These are phyloP conservation scores for Hondaea fermentalgiana DNA, from an alignment of 108 stramenopile genomes.

Conservation along the genomic window DNA sequence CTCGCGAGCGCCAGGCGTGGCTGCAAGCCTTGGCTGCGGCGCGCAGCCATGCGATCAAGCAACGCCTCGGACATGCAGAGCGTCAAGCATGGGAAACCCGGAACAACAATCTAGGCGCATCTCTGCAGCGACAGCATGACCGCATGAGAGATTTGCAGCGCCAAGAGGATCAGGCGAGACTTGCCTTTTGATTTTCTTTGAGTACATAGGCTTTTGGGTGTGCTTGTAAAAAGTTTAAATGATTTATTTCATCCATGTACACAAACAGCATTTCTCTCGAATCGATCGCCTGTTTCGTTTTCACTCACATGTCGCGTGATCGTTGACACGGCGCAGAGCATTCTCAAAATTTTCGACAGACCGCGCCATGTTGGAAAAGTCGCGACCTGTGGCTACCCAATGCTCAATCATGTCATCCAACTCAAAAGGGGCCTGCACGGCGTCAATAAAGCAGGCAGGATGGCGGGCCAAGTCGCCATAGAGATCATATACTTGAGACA, in stretches of 20 bases:
- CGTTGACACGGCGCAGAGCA: not conserved
- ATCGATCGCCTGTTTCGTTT: too few relatives aligned
- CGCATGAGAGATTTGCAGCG: not conserved
- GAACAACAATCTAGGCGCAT: not conserved
- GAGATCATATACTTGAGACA: not conserved
- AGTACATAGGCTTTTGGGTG: too few relatives aligned
- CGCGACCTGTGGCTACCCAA: not conserved
- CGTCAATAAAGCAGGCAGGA: not conserved
- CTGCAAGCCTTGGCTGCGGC: not conserved
- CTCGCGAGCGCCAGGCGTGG: not conserved
- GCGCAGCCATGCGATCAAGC: not conserved
- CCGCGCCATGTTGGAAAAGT: not conserved
- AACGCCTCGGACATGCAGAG: not conserved
- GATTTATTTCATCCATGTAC: too few relatives aligned
- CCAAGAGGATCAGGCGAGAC: not conserved
- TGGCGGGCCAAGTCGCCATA: not conserved
- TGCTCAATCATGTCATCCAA: not conserved
- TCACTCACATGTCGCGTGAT: too few relatives aligned
- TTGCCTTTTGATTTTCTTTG: not conserved
- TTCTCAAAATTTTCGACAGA: not conserved
- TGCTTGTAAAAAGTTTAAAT: too few relatives aligned
- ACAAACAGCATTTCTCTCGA: too few relatives aligned
- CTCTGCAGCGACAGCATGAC: not conserved
- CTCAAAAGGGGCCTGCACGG: not conserved
- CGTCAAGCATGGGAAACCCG: not conserved